Conservation (phyloP, 495 filamentous ascomycete genomes). For the Chaetomium fimeti region DNA sequence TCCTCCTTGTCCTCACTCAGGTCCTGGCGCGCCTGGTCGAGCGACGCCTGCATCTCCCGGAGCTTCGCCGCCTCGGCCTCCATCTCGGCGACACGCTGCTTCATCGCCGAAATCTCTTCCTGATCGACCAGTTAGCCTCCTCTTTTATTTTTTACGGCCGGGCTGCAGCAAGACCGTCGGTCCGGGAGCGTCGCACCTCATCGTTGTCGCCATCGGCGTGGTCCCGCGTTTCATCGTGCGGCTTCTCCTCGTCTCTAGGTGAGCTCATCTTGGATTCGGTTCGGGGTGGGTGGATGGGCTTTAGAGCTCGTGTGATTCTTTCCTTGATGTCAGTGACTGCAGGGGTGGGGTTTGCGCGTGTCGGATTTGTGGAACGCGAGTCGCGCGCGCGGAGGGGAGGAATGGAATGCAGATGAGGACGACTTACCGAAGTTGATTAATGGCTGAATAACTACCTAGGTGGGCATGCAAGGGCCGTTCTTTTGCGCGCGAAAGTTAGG, state of each 20-base stretch:
- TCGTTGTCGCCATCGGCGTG: slow-evolving; percentile 46
- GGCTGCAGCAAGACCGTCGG: slow-evolving; percentile 5
- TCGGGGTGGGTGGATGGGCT: slow-evolving; percentile 27
- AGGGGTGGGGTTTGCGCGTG: slow-evolving; percentile 15
- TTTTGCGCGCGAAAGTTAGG: too few relatives aligned
- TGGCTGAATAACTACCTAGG: too few relatives aligned
- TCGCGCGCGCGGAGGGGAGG: neutral
- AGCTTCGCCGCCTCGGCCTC: slow-evolving; percentile 96
- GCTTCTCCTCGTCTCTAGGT: slow-evolving; percentile 32
- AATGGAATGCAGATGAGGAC: neutral
- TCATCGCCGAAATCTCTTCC: slow-evolving; percentile 97
- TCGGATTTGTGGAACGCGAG: neutral
- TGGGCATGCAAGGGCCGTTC: too few relatives aligned
- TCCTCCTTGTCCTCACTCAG: slow-evolving; percentile 93
- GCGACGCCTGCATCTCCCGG: slow-evolving; percentile 88
- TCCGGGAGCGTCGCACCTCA: slow-evolving; percentile 38
- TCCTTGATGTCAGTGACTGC: slow-evolving; percentile 4
- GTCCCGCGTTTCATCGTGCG: slow-evolving; percentile 27
- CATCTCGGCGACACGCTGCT: slow-evolving; percentile 97
- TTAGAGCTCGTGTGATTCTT: neutral
- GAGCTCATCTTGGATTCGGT: slow-evolving; percentile 28
- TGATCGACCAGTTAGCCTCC: slow-evolving; percentile 28
- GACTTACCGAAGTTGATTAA: neutral
- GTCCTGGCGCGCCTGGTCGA: slow-evolving; percentile 80
- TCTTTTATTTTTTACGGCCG: slow-evolving; percentile 16